Evolutionary conservation across 1,284 basidiomycete genomes (phyloP), one percentile per base, ranked within the genome.

Genomic region (Moesziomyces parantarcticus): DNA sequence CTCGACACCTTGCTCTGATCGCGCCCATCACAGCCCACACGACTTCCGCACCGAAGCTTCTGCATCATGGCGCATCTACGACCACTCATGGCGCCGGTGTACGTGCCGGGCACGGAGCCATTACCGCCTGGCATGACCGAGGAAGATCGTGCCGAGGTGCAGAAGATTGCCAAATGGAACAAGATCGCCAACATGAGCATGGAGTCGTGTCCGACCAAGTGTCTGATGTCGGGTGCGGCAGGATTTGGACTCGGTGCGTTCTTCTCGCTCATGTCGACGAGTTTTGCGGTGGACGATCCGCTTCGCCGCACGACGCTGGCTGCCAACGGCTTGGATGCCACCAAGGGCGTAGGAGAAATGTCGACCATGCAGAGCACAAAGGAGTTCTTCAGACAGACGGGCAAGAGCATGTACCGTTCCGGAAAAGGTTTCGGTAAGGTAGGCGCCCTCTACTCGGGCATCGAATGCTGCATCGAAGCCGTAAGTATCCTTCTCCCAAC

Each of bases 391-490:
- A 92, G 90, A 82, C 95, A 98, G 75, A 98, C 97, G 90, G 96
- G 95, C 0, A 89, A 88, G 73, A 91, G 90, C 46, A 97, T 98
- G 94, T 95, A 90, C 89, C 87, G 88, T 32, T 92, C 88, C 54
- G 96, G 96, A 14, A 94, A 91, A 83, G 92, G 94, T 0, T 98
- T 98, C 80, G 95, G 91, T 1, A 97, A 96, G 86, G 93, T 99
- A 48, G 96, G 95, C 18, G 92, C 92, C 6, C 81, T 99, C 49
- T 99, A 94, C 84, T 91, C 93, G 18, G 94, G 95, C 29, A 90
- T 93, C 16, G 97, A 99, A 85, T 99, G 96, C 82, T 90, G 93
- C 68, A 92, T 98, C 62, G 96, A 99, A 86, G 92, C 92, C 66
- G 95, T 94, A 85, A 85, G 94, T 69, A 22, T 41, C n/a, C n/a